Conservation (phyloP, 768 basidiomycete species). For the Lactarius akahatsu region DNA sequence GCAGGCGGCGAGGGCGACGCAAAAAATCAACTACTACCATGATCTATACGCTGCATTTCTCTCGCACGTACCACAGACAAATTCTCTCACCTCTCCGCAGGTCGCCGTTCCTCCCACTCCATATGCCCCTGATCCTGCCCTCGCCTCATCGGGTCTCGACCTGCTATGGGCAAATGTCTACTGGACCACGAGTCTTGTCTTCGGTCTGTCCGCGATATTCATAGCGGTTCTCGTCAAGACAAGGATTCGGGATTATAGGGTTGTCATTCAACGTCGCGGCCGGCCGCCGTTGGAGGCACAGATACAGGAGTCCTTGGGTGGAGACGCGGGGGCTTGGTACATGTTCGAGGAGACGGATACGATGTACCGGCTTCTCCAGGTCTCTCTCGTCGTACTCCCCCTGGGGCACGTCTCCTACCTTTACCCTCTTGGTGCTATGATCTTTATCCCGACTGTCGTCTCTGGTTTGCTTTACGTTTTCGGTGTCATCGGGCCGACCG, state of each 20-base stretch:
- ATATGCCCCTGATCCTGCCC: too few species aligned
- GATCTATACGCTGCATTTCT: neutral
- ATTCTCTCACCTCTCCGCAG: neutral
- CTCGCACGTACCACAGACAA: neutral
- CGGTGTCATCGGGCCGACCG: neutral
- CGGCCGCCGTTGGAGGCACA: neutral
- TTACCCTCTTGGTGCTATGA: neutral
- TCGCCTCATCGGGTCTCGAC: neutral
- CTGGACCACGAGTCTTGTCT: slow-evolving; percentile 9
- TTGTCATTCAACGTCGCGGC: neutral
- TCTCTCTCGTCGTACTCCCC: neutral
- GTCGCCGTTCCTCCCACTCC: neutral
- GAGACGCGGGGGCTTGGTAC: too few species aligned
- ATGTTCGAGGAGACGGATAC: neutral
- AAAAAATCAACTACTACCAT: neutral
- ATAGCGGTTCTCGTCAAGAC: neutral
- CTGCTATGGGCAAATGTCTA: slow-evolving; percentile 4
- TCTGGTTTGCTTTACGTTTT: slow-evolving; percentile 1
- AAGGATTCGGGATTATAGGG: neutral
- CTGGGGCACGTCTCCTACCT: neutral
- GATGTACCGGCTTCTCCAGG: slow-evolving; percentile 8
- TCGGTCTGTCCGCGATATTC: neutral
- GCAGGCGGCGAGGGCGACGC: neutral
- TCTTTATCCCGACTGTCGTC: neutral
- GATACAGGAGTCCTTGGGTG: neutral